Percentiles rank a stretch among this genome's conserved stretches.
Evolutionary conservation across 148 eudicot species (phyloP).

Genomic region (Silene uniflora): DNA sequence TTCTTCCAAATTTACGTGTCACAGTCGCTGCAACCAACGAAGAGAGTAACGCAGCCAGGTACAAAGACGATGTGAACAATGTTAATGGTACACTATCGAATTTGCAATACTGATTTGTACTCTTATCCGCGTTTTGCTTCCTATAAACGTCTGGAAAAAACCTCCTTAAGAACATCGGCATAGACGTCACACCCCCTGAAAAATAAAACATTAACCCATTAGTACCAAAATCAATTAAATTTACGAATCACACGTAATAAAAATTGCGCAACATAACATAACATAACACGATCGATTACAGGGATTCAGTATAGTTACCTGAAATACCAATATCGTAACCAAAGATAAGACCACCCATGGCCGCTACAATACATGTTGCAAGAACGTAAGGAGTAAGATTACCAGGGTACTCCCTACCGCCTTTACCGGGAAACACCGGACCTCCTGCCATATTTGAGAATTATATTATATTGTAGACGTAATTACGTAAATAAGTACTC

Average conservation of each 20-base stretch:
- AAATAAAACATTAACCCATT: not conserved
- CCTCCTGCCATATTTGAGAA: conserved; percentile 31
- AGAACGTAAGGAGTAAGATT: conserved; percentile 60
- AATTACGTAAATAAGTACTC: no score
- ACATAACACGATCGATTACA: no score
- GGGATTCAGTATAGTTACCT: conserved; percentile 27
- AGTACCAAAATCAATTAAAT: no score
- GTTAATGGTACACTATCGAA: conserved; percentile 65
- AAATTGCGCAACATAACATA: no score
- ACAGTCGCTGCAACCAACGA: conserved; percentile 69
- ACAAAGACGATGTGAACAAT: conserved; percentile 69
- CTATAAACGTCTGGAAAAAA: conserved; percentile 57
- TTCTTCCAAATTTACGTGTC: conserved; percentile 60
- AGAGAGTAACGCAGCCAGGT: conserved; percentile 65
- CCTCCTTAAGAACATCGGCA: conserved; percentile 56
- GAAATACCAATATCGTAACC: conserved; percentile 91
- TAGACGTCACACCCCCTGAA: conserved; percentile 81
- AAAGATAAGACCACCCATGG: conserved; percentile 90
- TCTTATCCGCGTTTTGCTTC: conserved; percentile 32
- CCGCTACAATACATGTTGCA: conserved; percentile 64
- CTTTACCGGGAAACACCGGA: conserved; percentile 30
- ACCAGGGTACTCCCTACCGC: conserved; percentile 67
- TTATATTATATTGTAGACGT: no score
- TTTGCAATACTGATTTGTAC: conserved; percentile 67
- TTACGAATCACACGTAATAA: no score